Conservation (phyloP, 306 rosid genomes). For the Biancaea sappan region DNA sequence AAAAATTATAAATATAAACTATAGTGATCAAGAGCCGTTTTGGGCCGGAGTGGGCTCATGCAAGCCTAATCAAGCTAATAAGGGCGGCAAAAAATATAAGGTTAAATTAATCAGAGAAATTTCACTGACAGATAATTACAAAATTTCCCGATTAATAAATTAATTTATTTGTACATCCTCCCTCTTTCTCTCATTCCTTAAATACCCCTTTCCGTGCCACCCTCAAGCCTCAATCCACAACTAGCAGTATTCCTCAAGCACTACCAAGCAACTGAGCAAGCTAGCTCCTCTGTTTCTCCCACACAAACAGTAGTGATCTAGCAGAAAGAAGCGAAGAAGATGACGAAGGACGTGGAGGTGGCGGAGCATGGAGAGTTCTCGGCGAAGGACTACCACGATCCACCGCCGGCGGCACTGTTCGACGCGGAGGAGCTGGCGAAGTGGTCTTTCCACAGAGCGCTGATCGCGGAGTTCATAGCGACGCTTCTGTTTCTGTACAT, state of each 20-base stretch:
- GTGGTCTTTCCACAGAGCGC: slow-evolving; percentile 86
- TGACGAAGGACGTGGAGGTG: slow-evolving; percentile 78
- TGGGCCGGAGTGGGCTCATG: slow-evolving; percentile 57
- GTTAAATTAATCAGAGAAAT: slow-evolving; percentile 38
- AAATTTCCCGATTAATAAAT: slow-evolving; percentile 29
- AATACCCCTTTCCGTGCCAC: slow-evolving; percentile 49
- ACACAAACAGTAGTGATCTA: too few species aligned
- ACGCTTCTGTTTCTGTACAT: slow-evolving; percentile 88
- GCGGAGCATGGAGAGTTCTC: slow-evolving; percentile 66
- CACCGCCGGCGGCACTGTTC: slow-evolving; percentile 84
- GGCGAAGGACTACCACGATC: slow-evolving; percentile 83
- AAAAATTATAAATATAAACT: too few species aligned
- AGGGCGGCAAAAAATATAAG: slow-evolving; percentile 62
- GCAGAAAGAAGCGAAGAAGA: background rate
- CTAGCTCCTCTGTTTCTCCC: background rate
- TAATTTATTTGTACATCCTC: background rate
- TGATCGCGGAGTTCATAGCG: slow-evolving; percentile 89
- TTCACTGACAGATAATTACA: background rate
- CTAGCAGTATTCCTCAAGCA: background rate
- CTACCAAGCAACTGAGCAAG: too few species aligned
- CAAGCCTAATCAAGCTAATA: slow-evolving; percentile 66
- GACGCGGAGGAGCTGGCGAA: slow-evolving; percentile 68
- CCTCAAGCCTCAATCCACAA: background rate
- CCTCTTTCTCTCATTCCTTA: slow-evolving; percentile 45
- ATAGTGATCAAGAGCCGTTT: slow-evolving; percentile 46